Conservation (phyloP, 768 basidiomycete species). For the Pulveroboletus sp. region DNA sequence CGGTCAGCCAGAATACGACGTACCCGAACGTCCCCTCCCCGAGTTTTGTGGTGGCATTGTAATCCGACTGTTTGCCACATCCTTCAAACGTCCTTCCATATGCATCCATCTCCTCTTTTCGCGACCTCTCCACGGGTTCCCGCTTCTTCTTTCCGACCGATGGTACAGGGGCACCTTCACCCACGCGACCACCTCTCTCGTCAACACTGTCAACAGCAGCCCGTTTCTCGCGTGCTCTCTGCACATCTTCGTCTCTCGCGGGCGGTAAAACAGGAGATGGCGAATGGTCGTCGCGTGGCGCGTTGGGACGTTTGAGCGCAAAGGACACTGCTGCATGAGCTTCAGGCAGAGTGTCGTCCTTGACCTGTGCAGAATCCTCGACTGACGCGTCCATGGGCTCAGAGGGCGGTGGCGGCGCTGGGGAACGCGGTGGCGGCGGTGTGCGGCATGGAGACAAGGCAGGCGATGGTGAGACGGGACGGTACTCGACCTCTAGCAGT, state of each 20-base stretch:
- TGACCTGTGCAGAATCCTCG: conserved; percentile 11
- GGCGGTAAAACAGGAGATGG: conserved; percentile 38
- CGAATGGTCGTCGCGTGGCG: conserved; percentile 46
- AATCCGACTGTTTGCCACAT: conserved; percentile 70
- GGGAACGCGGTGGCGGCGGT: conserved; percentile 22
- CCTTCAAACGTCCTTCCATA: conserved; percentile 70
- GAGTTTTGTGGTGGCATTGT: conserved; percentile 80
- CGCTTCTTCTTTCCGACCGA: conserved; percentile 33
- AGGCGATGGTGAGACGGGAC: conserved; percentile 21
- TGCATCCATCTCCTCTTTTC: conserved; percentile 62
- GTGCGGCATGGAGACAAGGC: conserved; percentile 23
- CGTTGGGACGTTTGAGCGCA: conserved; percentile 42
- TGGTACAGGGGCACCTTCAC: background rate
- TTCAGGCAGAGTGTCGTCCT: conserved; percentile 33
- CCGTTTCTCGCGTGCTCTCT: conserved; percentile 26
- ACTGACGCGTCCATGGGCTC: conserved; percentile 34
- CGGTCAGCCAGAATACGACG: conserved; percentile 28
- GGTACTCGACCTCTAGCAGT: conserved; percentile 16
- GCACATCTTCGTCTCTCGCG: conserved; percentile 27
- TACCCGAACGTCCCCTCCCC: conserved; percentile 98
- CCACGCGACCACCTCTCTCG: conserved; percentile 1
- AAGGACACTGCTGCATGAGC: conserved; percentile 42
- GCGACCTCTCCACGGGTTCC: conserved; percentile 47
- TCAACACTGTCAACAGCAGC: conserved; percentile 8
- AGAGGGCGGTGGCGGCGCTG: conserved; percentile 31